Base-by-base conservation (phyloP, 495 filamentous ascomycete genomes). In the Filosporella fistucella region DNA sequence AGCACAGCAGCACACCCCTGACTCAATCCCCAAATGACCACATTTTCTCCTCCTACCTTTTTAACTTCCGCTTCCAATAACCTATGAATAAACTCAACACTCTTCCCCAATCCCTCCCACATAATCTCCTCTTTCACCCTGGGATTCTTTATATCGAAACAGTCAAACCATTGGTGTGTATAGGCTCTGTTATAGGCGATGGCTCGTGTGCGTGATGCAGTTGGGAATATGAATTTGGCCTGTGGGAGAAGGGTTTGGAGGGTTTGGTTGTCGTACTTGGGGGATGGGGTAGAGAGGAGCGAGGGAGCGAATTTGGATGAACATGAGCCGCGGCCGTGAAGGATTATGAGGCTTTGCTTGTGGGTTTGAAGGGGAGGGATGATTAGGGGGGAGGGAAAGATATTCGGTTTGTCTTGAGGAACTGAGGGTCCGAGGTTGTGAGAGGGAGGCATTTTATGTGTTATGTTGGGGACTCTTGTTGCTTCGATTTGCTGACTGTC, bases 141-240 rank as follows among this genome's bases (percentile, higher is more conserved):
- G 12, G n/a, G n/a, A 1, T 48, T 40, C 8, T 52, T 25, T 21
- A 78, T 53, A 22, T 71, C 63, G 54, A 62, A 72, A 52, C 62
- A 61, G 55, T 82, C 76, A 58, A 77, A 80, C 78, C 76, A 82
- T 55, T 80, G 75, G 39, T 68, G 60, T 25, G 71, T 74, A 16
- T 68, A 49, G 14, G 53, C 58, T 23, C 67, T 63, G 11, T 72
- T 71, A 54, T 68, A 69, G 9, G 68, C 59, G 1, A 63, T 68
- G 0, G 75, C 65, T 7, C 71, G 68, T 14, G 61, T 61, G 41
- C 66, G 64, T 1, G 58, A 53, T 11, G 77, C 74, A 0, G 66
- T 71, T 10, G 70, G 74, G 51, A 80, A 75, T 49, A 67, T 45
- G 47, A 68, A 59, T 45, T 64, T 63, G 17, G 63, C 52, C 43